Evolutionary conservation across 1,284 basidiomycete species (phyloP).

Genomic region (Sanghuangporus sanghuang): DNA sequence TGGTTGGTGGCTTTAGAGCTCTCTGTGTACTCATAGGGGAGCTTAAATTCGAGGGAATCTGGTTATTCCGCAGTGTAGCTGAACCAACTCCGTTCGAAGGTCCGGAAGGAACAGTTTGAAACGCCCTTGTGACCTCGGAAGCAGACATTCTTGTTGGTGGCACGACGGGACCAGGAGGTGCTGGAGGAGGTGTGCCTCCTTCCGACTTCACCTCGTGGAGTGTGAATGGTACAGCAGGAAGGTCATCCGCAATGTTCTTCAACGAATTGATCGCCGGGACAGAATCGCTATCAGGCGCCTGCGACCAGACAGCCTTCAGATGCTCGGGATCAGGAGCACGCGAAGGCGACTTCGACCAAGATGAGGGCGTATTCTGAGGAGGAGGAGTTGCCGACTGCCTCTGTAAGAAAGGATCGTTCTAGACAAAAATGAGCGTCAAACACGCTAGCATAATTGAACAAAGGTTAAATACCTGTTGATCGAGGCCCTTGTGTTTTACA

Average conservation of each 20-base stretch:
- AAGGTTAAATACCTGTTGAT: conserved; percentile 6
- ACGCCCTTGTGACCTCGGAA: conserved; percentile 74
- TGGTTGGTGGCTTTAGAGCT: conserved; percentile 27
- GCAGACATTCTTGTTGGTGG: conserved; percentile 67
- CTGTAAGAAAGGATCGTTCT: conserved; percentile 13
- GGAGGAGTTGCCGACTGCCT: conserved; percentile 13
- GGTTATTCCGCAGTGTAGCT: conserved; percentile 3
- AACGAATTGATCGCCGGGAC: conserved; percentile 68
- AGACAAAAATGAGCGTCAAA: not conserved
- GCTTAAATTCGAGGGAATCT: conserved; percentile 8
- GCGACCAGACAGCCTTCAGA: conserved; percentile 80
- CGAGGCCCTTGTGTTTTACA: not conserved
- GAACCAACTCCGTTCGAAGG: conserved; percentile 30
- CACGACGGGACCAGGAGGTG: conserved; percentile 32
- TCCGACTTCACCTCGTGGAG: conserved; percentile 78
- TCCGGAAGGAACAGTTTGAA: conserved; percentile 69
- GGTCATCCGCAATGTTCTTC: conserved; percentile 72
- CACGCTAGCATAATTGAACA: not conserved
- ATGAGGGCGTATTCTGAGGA: conserved; percentile 19
- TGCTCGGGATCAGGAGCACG: conserved; percentile 71
- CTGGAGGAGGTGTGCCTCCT: conserved; percentile 71
- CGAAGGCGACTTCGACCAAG: conserved; percentile 62
- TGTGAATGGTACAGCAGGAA: conserved; percentile 68
- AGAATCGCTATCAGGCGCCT: conserved; percentile 59
- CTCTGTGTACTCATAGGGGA: conserved; percentile 32